Base-by-base conservation (phyloP, 192 early-diverging fungal species). In the Coemansia brasiliensis region DNA sequence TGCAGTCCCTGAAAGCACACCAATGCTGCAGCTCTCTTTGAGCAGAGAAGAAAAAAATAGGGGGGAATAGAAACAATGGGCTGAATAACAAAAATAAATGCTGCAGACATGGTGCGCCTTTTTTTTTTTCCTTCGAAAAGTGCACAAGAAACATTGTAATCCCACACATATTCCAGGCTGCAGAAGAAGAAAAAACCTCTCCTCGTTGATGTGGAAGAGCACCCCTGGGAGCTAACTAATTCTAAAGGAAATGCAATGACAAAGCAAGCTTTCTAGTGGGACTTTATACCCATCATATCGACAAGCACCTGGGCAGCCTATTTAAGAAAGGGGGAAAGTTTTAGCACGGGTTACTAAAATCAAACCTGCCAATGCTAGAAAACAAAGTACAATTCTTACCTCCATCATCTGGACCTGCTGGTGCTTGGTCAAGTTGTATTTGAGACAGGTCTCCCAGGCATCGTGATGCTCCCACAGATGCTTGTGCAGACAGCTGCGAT, bases 371-470 rank as follows among this genome's bases (percentile, higher is more conserved):
- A n/a, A 24, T 24, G 22, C 3, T n/a, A 44, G 21, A 35, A 43
- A 42, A 42, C 8, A 3, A 39, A 39, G 38, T 20, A 24, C 11
- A 25, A 8, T 12, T 42, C 81, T 65, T 73, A 79, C 76, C 82
- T 85, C 83, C 83, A 85, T 85, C 83, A 85, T 85, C 55, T 85
- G 83, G 5, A 85, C 83, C 58, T 85, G 83, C 72, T 85, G 83
- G 67, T 85, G 83, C 55, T 85, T 85, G 24, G 83, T 82, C 55
- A 85, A 54, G 59, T 85, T 85, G 58, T 83, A 85, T 55, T 83
- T 83, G 20, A 85, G 72, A 57, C 83, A 85, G 12, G 79, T 57
- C 21, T 83, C 82, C 83, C 83, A 85, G 55, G 77, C 74, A 39
- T 83, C 83, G 72, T 85, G 83, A 59, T 85, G 83, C 71, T 85